Base-by-base conservation (phyloP, 352 stramenopile species). In the Pythium sp. region DNA sequence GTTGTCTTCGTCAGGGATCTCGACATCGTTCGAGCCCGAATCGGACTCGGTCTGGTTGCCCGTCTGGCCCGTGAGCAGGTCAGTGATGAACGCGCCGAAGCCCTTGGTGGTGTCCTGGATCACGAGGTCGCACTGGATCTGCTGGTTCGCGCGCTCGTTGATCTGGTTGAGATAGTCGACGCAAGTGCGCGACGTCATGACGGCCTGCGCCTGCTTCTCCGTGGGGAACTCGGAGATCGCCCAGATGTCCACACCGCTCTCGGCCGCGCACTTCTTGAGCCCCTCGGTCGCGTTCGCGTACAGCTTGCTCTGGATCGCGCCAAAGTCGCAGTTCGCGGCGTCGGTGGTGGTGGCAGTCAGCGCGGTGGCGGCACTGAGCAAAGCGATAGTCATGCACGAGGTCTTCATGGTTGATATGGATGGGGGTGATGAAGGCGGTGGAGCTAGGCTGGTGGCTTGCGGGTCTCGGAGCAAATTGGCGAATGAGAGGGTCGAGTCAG, bases 111-210 rank as follows among this genome's bases (percentile, higher is more conserved):
- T 60, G 58, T 74, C 71, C 47, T 71, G 72, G 51, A 91, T 65
- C 49, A 68, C 38, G 58, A 77, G 65, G 26, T 84, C 74, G 63
- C 83, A 91, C 53, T 84, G 73, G 61, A 87, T 89, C 24, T 75
- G 60, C 47, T 60, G 34, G 73, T 91, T 91, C 65, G 83, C 83
- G 55, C 76, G 41, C 61, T 86, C 61, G 71, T 81, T 89, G 56
- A 91, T 74, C 69, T 91, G 83, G 74, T 91, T 91, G 67, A 89
- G 46, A 66, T 82, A 90, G 49, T 87, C 81, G 28, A 86, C 82
- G 72, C 83, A 91, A 62, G 77, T 80, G 49, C 74, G 76, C 36
- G 76, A 80, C 65, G 77, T 74, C 34, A 76, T 75, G 41, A 91
- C 68, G 41, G 64, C 73, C 56, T 83, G 51, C 11, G 77, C 79